phyloP scores from a whole-genome alignment of 2,329 filamentous ascomycete genomes.

The Rhinocladiella similis region DNA sequence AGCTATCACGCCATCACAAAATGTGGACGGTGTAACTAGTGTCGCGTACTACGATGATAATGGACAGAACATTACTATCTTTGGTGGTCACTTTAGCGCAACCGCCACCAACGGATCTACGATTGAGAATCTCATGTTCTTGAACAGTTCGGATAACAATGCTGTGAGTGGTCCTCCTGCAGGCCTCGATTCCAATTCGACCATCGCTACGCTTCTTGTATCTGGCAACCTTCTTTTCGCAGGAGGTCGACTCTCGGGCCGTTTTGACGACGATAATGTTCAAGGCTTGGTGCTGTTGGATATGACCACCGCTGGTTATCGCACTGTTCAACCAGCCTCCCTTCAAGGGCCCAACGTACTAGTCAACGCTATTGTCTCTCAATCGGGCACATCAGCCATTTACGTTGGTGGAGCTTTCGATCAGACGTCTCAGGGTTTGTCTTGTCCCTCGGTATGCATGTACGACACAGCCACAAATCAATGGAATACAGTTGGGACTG shows the following conservation, averaged over 20 bases:
- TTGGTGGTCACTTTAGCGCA: slow-evolving; percentile 83
- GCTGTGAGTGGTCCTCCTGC: slow-evolving; percentile 68
- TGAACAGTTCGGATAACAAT: slow-evolving; percentile 72
- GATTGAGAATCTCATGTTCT: slow-evolving; percentile 77
- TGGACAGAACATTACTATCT: slow-evolving; percentile 75
- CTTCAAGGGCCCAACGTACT: slow-evolving; percentile 68
- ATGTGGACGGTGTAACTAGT: slow-evolving; percentile 58
- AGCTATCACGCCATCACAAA: slow-evolving; percentile 36
- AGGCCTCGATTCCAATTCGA: slow-evolving; percentile 69
- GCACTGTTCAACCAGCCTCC: slow-evolving; percentile 69
- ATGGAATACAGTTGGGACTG: slow-evolving; percentile 78
- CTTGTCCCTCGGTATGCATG: slow-evolving; percentile 78
- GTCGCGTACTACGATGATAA: slow-evolving; percentile 74
- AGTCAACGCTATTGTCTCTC: slow-evolving; percentile 74
- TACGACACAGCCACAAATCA: slow-evolving; percentile 70
- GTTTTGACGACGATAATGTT: slow-evolving; percentile 61
- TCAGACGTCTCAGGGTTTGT: slow-evolving; percentile 72
- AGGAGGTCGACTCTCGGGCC: slow-evolving; percentile 77
- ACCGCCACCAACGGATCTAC: slow-evolving; percentile 66
- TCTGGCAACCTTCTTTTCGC: slow-evolving; percentile 72
- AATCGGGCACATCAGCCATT: slow-evolving; percentile 69
- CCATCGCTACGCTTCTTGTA: slow-evolving; percentile 70
- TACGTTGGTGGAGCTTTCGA: slow-evolving; percentile 85
- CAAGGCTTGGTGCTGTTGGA: slow-evolving; percentile 80
- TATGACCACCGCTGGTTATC: slow-evolving; percentile 63